Evolutionary conservation across 2,329 filamentous ascomycete genomes (phyloP).

Genomic region (Geosmithia morbida): DNA sequence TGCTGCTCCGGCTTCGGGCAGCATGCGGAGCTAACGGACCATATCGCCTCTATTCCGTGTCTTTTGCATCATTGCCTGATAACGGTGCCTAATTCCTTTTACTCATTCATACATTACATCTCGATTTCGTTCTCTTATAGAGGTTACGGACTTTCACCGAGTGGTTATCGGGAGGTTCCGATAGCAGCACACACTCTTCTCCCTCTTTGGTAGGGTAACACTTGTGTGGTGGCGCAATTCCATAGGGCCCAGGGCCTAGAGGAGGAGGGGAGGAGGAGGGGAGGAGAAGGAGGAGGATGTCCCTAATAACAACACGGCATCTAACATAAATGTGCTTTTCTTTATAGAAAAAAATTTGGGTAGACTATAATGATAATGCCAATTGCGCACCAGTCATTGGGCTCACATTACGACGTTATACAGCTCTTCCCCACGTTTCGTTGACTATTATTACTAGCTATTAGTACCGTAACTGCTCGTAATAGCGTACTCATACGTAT

Average conservation of each 20-base stretch:
- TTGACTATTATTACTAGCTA: not conserved
- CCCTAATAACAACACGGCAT: too few relatives aligned
- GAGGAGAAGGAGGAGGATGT: not conserved
- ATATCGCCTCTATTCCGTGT: not conserved
- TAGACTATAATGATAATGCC: too few relatives aligned
- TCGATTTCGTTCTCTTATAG: not conserved
- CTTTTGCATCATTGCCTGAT: not conserved
- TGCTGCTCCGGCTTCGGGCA: not conserved
- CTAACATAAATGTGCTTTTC: too few relatives aligned
- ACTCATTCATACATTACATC: not conserved
- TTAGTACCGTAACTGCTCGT: too few relatives aligned
- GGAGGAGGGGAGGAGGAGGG: not conserved
- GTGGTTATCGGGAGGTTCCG: too few relatives aligned
- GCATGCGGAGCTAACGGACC: not conserved
- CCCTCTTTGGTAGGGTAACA: not conserved
- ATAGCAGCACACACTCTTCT: not conserved
- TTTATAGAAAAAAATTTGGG: too few relatives aligned
- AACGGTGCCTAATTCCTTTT: not conserved
- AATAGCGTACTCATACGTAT: not conserved
- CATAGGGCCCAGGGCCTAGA: not conserved
- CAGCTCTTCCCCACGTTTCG: not conserved
- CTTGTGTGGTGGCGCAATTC: not conserved
- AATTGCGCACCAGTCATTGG: not conserved
- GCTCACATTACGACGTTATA: not conserved
- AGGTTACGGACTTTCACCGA: too few relatives aligned